Evolutionary conservation across 2,329 filamentous ascomycete species (phyloP).

Genomic region (Clonostachys rhizophaga): DNA sequence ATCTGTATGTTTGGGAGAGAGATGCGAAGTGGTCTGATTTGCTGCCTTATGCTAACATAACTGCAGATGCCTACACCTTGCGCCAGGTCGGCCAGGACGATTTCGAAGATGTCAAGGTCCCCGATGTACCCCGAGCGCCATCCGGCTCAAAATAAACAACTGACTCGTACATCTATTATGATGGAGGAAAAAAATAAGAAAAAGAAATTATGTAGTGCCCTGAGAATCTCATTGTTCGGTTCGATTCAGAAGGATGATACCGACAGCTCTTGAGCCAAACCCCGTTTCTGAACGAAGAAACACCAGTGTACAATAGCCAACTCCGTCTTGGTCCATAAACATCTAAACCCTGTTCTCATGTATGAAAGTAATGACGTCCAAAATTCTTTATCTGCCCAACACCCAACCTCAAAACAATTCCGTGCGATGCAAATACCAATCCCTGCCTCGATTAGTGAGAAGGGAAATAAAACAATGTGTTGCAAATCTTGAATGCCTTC

Average conservation of each 20-base stretch:
- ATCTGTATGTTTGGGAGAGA: slow-evolving; percentile 60
- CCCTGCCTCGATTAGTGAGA: background rate
- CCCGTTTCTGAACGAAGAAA: background rate
- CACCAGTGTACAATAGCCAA: slow-evolving; percentile 2
- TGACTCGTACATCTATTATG: no score
- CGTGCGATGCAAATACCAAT: no score
- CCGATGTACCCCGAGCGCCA: slow-evolving; percentile 60
- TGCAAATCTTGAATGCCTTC: slow-evolving; percentile 1
- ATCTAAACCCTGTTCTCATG: no score
- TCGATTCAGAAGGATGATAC: no score
- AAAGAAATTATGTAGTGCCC: no score
- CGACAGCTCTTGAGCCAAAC: no score
- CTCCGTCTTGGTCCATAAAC: no score
- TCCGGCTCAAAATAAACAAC: slow-evolving; percentile 23
- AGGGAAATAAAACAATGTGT: background rate
- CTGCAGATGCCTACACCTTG: slow-evolving; percentile 59
- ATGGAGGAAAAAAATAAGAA: no score
- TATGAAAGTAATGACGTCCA: no score
- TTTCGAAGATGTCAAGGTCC: slow-evolving; percentile 92
- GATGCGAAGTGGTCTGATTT: background rate
- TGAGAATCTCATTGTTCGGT: no score
- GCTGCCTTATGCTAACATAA: background rate
- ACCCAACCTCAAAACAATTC: no score
- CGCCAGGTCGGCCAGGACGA: slow-evolving; percentile 90
- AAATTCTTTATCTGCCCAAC: no score